Conservation (phyloP, 2,329 filamentous ascomycete species). For the Fusarium equiseti region DNA sequence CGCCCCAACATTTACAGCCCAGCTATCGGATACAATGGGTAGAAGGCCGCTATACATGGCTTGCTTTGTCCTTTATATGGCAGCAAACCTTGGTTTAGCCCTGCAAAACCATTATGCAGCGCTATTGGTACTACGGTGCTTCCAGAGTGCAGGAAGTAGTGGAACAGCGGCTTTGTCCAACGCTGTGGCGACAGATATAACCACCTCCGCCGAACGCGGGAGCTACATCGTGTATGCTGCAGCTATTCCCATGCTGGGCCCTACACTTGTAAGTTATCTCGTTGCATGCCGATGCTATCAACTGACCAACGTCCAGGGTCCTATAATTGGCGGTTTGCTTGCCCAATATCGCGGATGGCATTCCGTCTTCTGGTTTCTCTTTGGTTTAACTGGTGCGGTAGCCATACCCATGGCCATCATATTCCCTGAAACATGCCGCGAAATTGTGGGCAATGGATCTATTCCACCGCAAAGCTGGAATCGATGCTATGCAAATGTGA, state of each 20-base stretch:
- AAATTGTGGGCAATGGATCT: background rate
- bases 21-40: background rate
- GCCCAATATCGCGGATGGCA: slow-evolving; percentile 4
- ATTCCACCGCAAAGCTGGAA: slow-evolving; percentile 1
- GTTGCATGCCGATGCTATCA: fast-evolving
- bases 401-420: background rate
- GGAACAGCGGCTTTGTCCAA: background rate
- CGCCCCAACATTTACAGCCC: background rate
- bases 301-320: background rate
- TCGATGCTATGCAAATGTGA: background rate
- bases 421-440: background rate
- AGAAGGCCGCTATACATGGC: background rate
- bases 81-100: background rate
- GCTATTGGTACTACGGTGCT: background rate
- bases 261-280: background rate
- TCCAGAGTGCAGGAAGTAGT: slow-evolving; percentile 1
- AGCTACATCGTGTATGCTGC: background rate
- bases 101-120: background rate
- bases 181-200: background rate
- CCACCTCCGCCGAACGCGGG: background rate
- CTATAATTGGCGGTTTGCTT: background rate
- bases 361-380: slow-evolving; percentile 4
- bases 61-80: background rate
- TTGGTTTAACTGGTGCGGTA: background rate
- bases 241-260: background rate